phyloP scores from a whole-genome alignment of 441 rosid species.

The Raphanus hybrid region DNA sequence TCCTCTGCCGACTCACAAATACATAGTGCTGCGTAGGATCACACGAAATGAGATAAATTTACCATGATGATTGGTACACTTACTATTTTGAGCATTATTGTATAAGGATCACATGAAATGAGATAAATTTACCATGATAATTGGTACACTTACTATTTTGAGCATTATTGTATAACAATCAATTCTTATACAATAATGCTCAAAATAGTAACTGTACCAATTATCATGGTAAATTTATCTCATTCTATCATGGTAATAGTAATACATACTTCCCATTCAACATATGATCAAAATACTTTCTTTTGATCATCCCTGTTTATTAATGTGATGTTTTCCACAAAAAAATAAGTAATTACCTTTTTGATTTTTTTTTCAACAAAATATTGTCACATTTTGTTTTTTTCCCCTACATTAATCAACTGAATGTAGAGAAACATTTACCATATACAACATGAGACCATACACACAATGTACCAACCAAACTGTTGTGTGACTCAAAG shows the following conservation, averaged over 20 bases:
- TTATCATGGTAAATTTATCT: neutral
- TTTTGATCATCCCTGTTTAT: too few relatives aligned
- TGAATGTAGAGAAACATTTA: constrained; percentile 35
- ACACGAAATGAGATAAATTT: neutral
- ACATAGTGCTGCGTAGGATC: neutral
- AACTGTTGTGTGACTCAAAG: constrained; percentile 25
- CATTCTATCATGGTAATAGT: too few relatives aligned
- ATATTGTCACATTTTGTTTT: constrained; percentile 17
- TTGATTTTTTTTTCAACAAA: constrained; percentile 16
- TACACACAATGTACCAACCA: constrained; percentile 33
- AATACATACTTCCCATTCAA: too few relatives aligned
- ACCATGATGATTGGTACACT: neutral
- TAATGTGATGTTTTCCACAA: too few relatives aligned
- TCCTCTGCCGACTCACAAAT: neutral
- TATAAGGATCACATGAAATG: neutral
- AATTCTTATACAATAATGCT: too few relatives aligned
- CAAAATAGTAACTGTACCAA: neutral
- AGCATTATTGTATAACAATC: neutral
- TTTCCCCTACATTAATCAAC: constrained; percentile 32
- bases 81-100: neutral
- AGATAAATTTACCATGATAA: neutral
- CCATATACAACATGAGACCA: constrained; percentile 41
- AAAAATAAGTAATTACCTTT: neutral
- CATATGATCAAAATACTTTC: too few relatives aligned
- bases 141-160: neutral